Base-by-base conservation (phyloP, 495 filamentous ascomycete genomes). In the Hypoxylon cercidicola region DNA sequence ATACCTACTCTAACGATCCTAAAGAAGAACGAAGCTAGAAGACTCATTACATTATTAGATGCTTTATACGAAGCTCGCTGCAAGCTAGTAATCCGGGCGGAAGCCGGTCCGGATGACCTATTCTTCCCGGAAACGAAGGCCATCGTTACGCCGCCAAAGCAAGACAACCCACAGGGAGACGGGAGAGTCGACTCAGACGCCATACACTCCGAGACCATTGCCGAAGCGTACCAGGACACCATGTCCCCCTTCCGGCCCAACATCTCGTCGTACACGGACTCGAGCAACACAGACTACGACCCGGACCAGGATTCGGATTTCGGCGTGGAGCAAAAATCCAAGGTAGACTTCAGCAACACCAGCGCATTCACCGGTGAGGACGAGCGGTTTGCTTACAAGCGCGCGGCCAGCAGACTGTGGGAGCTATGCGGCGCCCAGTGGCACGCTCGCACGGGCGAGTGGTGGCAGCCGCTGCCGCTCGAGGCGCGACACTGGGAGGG, bases 161-260 rank as follows among this genome's bases (percentile, higher is more conserved):
- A 12, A 28, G 57, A 48, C 32, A 3, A 0, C n/a, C 4, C 12
- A 19, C 39, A 63, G 28, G n/a, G 66, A 72, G 10, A 60, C 46
- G 55, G 68, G 55, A 45, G 15, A 7, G 66, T 74, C 9, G 70
- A 77, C 52, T 72, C 65, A 1, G 87, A 90, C 65, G 80, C 83
- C 0, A 80, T 87, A 3, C 84, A 89, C 66, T 77, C 87, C 13
- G 89, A 92, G 69, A 90, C 88, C 4, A 82, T 90, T 20, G 82
- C 89, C 16, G 88, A 91, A 62, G 83, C 87, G 21, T 90, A 88
- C 70, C 88, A 91, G 69, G 88, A 92, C 66, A 78, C 82, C 18
- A 83, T 83, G 21, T 85, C 86, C 0, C 89, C 89, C 8, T 91
- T 92, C 73, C 78, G 88, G 4, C 89, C 90, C 4, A 92, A 92